These are phyloP conservation scores for Fusarium palustre DNA, from an alignment of 2,329 filamentous ascomycete genomes.

Conservation along the genomic window DNA sequence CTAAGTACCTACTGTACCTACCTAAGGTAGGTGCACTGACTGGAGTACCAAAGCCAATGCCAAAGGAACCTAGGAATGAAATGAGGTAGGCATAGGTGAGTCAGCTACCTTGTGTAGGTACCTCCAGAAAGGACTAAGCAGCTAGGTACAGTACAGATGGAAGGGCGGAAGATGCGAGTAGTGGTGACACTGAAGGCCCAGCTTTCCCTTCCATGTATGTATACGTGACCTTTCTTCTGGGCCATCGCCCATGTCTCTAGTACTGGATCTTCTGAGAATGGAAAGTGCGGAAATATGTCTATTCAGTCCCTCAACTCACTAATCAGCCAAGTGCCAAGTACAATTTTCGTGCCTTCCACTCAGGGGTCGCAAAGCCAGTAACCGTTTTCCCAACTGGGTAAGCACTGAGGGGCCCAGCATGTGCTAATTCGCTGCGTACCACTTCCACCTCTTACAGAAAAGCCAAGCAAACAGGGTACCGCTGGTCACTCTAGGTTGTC, in stretches of 20 bases:
- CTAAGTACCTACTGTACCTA: too few relatives aligned
- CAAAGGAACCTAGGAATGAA: slow-evolving; percentile 3
- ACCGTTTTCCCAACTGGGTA: slow-evolving; percentile 27
- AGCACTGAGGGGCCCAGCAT: slow-evolving; percentile 7
- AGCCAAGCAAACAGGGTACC: slow-evolving; percentile 2
- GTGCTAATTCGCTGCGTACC: slow-evolving; percentile 10
- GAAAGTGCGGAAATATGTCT: slow-evolving; percentile 13
- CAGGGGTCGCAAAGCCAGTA: slow-evolving; percentile 22
- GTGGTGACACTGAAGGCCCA: slow-evolving; percentile 4
- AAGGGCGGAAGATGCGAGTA: slow-evolving; percentile 2
- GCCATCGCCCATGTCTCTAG: slow-evolving; percentile 7
- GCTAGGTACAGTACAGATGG: neutral
- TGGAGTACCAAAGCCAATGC: neutral
- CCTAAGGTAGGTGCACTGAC: neutral
- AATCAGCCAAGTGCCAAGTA: slow-evolving; percentile 30
- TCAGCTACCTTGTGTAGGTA: slow-evolving; percentile 2
- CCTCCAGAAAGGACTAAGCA: neutral
- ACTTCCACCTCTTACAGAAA: neutral
- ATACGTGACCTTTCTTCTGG: neutral
- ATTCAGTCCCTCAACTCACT: slow-evolving; percentile 9
- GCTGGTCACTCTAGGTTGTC: slow-evolving; percentile 2
- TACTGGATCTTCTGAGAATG: slow-evolving; percentile 2
- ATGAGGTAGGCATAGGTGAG: neutral
- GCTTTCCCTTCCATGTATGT: slow-evolving; percentile 2
- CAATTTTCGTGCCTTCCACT: slow-evolving; percentile 27